phyloP scores from a whole-genome alignment of 2,329 filamentous ascomycete species.

The Chaetomium sp. region DNA sequence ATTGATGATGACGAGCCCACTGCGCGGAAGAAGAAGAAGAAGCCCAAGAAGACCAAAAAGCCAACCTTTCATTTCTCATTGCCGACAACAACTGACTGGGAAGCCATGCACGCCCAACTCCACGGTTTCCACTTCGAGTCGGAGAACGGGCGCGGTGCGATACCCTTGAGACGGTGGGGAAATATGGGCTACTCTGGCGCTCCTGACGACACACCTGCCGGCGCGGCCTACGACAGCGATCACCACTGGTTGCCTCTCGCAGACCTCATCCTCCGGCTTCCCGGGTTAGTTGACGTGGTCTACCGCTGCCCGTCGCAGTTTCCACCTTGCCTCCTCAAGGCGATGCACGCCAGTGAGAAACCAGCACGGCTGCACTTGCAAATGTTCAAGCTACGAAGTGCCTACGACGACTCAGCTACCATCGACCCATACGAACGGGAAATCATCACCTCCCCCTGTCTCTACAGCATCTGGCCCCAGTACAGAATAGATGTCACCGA shows the following conservation, averaged over 20 bases:
- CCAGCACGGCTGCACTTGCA: not conserved
- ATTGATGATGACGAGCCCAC: no score
- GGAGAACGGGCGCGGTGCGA: not conserved
- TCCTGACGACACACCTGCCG: not conserved
- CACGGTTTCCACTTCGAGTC: not conserved
- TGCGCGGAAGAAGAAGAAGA: not conserved
- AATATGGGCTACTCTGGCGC: not conserved
- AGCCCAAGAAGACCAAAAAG: not conserved
- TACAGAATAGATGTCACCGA: not conserved
- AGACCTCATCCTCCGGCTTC: not conserved
- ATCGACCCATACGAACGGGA: slow-evolving; percentile 1
- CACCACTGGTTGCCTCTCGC: not conserved
- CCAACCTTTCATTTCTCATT: not conserved
- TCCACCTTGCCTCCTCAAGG: slow-evolving; percentile 1
- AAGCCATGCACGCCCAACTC: not conserved
- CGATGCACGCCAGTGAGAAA: not conserved
- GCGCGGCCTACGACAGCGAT: not conserved
- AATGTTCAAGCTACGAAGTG: not conserved
- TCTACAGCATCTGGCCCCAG: not conserved
- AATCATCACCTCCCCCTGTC: not conserved
- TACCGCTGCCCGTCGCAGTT: slow-evolving; percentile 3
- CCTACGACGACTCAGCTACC: not conserved
- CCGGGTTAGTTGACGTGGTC: not conserved
- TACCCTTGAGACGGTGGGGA: not conserved
- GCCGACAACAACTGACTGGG: not conserved